A percentile compares a stretch with the other conserved stretches of the same genome.
Evolutionary conservation across 108 stramenopile species (phyloP).

Genomic region (Skeletonema grethae): DNA sequence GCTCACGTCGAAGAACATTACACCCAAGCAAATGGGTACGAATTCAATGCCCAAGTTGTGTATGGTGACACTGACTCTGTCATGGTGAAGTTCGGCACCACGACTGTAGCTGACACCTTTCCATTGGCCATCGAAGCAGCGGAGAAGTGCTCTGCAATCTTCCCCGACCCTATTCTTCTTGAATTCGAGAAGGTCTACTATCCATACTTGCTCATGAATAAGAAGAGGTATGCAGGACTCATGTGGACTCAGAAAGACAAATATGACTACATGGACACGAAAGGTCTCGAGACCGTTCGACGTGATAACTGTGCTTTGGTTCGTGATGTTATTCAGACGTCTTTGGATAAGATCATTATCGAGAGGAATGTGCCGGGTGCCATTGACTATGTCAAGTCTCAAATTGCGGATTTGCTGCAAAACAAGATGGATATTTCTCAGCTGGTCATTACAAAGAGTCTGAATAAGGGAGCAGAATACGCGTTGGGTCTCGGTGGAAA

Average conservation of each 20-base stretch:
- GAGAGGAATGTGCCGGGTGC: constrained; percentile 91
- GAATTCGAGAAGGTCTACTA: constrained; percentile 99
- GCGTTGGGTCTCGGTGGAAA: constrained; percentile 90
- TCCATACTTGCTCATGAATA: constrained; percentile 97
- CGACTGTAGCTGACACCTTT: constrained; percentile 92
- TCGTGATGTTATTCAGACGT: constrained; percentile 95
- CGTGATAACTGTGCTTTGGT: constrained; percentile 99
- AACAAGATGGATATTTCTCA: constrained; percentile 99
- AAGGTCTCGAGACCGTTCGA: constrained; percentile 98
- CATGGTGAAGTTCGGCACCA: constrained; percentile 98
- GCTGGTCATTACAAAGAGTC: constrained; percentile 97
- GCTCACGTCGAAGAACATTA: constrained; percentile 92
- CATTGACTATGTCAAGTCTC: constrained; percentile 89
- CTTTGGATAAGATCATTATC: constrained; percentile 97
- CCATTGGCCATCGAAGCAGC: constrained; percentile 95
- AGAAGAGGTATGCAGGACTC: constrained; percentile 99
- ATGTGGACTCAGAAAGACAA: constrained; percentile 96
- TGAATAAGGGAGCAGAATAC: constrained; percentile 96
- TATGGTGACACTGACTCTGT: constrained; percentile 99
- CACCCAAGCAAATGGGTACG: constrained; percentile 94
- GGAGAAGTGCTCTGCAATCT: constrained; percentile 91
- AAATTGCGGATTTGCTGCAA: constrained; percentile 95
- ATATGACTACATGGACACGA: constrained; percentile 99
- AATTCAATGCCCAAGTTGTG: constrained; percentile 94
- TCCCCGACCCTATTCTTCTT: constrained; percentile 88